phyloP scores from a whole-genome alignment of 495 filamentous ascomycete species.

The Penicillium riverlandense region DNA sequence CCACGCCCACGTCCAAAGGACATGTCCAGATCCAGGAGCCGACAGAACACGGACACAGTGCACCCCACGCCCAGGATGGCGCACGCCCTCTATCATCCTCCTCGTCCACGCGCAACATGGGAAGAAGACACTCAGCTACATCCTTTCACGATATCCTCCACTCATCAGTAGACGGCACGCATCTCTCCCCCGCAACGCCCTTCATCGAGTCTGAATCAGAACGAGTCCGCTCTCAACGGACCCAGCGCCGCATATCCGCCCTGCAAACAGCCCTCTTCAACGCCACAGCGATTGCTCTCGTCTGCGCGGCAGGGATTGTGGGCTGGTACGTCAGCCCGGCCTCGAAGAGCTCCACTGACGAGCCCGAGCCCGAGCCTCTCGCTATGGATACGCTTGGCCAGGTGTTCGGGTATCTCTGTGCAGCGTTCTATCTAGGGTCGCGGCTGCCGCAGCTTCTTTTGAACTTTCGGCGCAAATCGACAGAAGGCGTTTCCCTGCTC shows the following conservation, averaged over 20 bases:
- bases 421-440: conserved; percentile 78
- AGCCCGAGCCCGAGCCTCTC: conserved; percentile 29
- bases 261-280: conserved; percentile 66
- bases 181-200: conserved; percentile 77
- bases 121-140: conserved; percentile 22
- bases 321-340: conserved; percentile 72
- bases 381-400: conserved; percentile 71
- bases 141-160: conserved; percentile 28
- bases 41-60: background rate
- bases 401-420: conserved; percentile 80
- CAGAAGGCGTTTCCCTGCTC: conserved; percentile 81
- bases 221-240: conserved; percentile 9
- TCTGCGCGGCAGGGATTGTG: conserved; percentile 71
- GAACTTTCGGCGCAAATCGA: conserved; percentile 83
- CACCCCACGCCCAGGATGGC: conserved; percentile 3
- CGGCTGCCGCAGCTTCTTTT: conserved; percentile 83
- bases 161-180: conserved; percentile 46
- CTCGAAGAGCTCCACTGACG: conserved; percentile 14
- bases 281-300: conserved; percentile 60
- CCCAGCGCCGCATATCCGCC: conserved; percentile 27
- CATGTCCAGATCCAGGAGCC: conserved; percentile 9
- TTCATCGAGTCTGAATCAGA: conserved; percentile 35
- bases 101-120: conserved; percentile 1
- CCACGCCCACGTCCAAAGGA: conserved; percentile 3
- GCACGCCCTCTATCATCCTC: conserved; percentile 2